Evolutionary conservation across 495 filamentous ascomycete genomes (phyloP), one percentile per base, ranked within the genome.

Genomic region (Aspergillus affinis): DNA sequence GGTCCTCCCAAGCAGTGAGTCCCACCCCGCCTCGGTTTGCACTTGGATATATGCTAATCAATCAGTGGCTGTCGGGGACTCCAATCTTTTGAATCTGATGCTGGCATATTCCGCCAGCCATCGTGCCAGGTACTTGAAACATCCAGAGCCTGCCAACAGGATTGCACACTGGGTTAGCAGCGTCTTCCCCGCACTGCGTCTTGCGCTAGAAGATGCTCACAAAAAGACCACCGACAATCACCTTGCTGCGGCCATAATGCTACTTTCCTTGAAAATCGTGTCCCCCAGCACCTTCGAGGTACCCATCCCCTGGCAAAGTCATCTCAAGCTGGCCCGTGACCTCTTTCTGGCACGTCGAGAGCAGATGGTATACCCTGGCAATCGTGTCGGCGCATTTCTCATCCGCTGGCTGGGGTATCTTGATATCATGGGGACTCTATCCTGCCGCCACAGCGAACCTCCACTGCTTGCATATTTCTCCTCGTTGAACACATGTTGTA

Each of bases 371-470:
- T 79, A 64, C 63, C 77, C 70, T 63, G 82, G 63, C 29, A 89
- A 93, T 68, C 84, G 81, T 26, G 83, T 89, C 20, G 88, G 87
- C 18, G 89, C 86, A 48, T 94, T 96, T 69, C 82, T 95, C n/a
- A 84, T 83, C 46, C 86, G 90, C 41, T 96, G 91, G 91, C 88
- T 93, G 62, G 87, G 88, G 9, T 96, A 95, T 71, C 80, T 95
- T 23, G 91, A 96, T 66, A 85, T 93, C 6, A 77, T 95, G 47
- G 91, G 90, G 26, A 82, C 82, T 56, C 79, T 96, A 5, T 90
- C 86, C 54, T 90, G 91, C 49, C 82, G 86, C 56, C 81, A 84
- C 63, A 85, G 79, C 41, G 81, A 82, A 17, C 74, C 73, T 7
- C 84, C 86, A 13, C 72, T 88, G 23, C 67, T 75, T 64, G 62